These are phyloP conservation scores for Cicer pinnatifidum DNA, from an alignment of 306 rosid species.

Conservation along the genomic window DNA sequence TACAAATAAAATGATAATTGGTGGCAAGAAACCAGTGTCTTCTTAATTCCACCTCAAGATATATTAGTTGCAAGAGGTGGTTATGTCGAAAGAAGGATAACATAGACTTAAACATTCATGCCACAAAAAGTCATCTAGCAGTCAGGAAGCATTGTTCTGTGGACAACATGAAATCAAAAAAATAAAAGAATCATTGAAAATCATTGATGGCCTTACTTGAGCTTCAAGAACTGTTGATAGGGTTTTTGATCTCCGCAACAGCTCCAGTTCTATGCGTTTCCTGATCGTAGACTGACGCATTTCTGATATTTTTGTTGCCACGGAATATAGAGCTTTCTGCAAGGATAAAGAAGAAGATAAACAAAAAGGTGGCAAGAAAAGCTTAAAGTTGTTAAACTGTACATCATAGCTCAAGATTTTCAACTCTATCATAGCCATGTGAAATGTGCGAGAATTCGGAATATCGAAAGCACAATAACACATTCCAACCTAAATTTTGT, in stretches of 20 bases:
- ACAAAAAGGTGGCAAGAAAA: slow-evolving; percentile 33
- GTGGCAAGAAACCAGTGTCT: slow-evolving; percentile 1
- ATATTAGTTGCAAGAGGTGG: slow-evolving; percentile 15
- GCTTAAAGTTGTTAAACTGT: slow-evolving; percentile 36
- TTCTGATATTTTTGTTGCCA: slow-evolving; percentile 58
- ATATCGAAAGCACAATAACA: slow-evolving; percentile 24
- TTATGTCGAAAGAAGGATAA: neutral
- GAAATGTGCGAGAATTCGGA: slow-evolving; percentile 30
- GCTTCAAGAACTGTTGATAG: slow-evolving; percentile 68
- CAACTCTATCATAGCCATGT: slow-evolving; percentile 10
- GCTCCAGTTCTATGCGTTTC: slow-evolving; percentile 65
- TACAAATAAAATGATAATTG: slow-evolving; percentile 14
- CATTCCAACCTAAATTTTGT: neutral
- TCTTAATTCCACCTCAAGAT: slow-evolving; percentile 28
- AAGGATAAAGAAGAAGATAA: slow-evolving; percentile 38
- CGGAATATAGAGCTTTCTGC: slow-evolving; percentile 73
- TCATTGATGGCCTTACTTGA: slow-evolving; percentile 60
- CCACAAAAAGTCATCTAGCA: slow-evolving; percentile 17
- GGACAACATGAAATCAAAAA: slow-evolving; percentile 38
- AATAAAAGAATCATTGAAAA: slow-evolving; percentile 20
- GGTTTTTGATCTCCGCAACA: slow-evolving; percentile 64
- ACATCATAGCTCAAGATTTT: slow-evolving; percentile 10
- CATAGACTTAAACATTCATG: slow-evolving; percentile 7
- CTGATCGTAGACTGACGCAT: slow-evolving; percentile 63
- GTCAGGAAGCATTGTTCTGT: neutral